Conservation (phyloP, 2,329 filamentous ascomycete species). For the Xylariaceae sp. region DNA sequence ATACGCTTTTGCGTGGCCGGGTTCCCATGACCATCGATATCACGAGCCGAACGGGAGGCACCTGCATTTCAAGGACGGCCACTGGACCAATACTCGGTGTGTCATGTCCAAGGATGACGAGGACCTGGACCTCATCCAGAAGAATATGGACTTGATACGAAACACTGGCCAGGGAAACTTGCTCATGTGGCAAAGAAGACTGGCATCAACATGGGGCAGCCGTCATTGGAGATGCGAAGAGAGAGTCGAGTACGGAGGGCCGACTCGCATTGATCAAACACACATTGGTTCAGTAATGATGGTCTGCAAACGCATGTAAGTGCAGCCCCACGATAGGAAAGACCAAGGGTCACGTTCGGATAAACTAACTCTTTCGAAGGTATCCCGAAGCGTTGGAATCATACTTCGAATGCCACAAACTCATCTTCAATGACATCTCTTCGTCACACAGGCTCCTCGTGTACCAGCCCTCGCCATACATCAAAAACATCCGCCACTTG, state of each 20-base stretch:
- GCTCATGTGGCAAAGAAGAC: conserved; percentile 24
- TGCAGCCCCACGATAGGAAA: neutral
- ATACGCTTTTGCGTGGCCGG: conserved; percentile 22
- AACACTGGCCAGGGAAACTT: conserved; percentile 14
- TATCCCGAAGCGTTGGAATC: conserved; percentile 28
- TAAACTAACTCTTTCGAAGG: conserved; percentile 15
- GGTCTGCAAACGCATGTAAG: conserved; percentile 29
- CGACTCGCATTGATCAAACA: conserved; percentile 19
- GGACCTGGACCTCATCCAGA: conserved; percentile 22
- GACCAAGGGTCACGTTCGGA: neutral
- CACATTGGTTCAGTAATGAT: conserved; percentile 25
- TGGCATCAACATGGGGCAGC: conserved; percentile 26
- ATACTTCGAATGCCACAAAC: conserved; percentile 26
- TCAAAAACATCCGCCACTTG: conserved; percentile 20
- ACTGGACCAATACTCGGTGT: conserved; percentile 24
- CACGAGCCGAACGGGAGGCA: conserved; percentile 21
- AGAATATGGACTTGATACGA: conserved; percentile 23
- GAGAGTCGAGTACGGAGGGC: conserved; percentile 17
- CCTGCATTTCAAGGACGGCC: conserved; percentile 24
- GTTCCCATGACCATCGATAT: conserved; percentile 22
- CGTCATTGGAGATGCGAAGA: conserved; percentile 30
- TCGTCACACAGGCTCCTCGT: conserved; percentile 26
- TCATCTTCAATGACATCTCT: conserved; percentile 26
- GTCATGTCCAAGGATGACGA: conserved; percentile 26
- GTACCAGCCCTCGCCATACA: conserved; percentile 16